Percentiles rank a stretch among this genome's conserved stretches.
phyloP scores from a whole-genome alignment of 2,329 filamentous ascomycete genomes.

The Diaporthe vaccinii region DNA sequence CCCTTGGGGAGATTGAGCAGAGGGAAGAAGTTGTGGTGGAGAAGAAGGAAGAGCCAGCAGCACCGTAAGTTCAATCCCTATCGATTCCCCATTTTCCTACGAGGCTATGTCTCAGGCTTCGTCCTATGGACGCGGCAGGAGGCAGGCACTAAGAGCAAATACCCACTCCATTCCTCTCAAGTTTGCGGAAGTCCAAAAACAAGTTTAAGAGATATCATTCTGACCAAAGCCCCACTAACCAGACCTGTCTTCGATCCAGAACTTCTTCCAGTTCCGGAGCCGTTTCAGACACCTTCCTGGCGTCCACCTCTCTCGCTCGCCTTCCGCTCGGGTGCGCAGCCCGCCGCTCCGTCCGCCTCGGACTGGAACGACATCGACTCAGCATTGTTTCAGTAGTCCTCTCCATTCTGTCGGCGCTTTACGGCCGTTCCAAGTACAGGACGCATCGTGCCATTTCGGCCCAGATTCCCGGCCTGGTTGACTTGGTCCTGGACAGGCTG shows the following conservation, averaged over 20 bases:
- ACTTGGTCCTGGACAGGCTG: conserved; percentile 85
- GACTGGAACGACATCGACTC: conserved; percentile 89
- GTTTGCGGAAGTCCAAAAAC: conserved; percentile 43
- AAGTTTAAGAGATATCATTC: conserved; percentile 49
- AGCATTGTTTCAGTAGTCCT: conserved; percentile 77
- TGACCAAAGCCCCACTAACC: conserved; percentile 78
- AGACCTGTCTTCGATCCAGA: conserved; percentile 80
- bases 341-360: conserved; percentile 82
- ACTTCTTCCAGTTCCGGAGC: conserved; percentile 77
- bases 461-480: conserved; percentile 85
- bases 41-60: conserved; percentile 46
- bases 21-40: conserved; percentile 71
- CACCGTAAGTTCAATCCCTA: conserved; percentile 63
- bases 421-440: conserved; percentile 74
- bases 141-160: background rate
- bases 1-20: conserved; percentile 78
- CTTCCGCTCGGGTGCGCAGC: conserved; percentile 88
- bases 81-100: conserved; percentile 1
- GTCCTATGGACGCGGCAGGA: conserved; percentile 19
- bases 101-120: conserved; percentile 5
- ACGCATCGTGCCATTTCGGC: conserved; percentile 75
- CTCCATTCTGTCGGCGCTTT: conserved; percentile 65
- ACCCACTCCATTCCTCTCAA: background rate
- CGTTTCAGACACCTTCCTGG: conserved; percentile 75
- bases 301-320: conserved; percentile 90